phyloP scores from a whole-genome alignment of 2,329 filamentous ascomycete genomes.

The Sporothrix globosa region DNA sequence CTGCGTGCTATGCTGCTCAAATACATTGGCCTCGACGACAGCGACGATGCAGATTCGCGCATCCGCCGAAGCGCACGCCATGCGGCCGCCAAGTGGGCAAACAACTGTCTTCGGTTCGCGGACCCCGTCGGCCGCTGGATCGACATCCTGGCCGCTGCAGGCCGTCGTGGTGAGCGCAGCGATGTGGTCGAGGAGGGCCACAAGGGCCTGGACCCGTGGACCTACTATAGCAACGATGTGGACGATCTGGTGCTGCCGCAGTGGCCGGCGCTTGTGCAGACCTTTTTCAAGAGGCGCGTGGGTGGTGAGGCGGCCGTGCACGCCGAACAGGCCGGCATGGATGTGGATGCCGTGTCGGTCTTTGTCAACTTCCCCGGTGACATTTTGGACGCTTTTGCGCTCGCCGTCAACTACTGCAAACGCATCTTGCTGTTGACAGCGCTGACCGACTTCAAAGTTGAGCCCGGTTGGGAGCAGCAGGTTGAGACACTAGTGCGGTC shows the following conservation, averaged over 20 bases:
- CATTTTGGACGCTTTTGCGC: conserved; percentile 61
- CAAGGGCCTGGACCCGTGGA: conserved; percentile 77
- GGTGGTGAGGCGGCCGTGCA: background rate
- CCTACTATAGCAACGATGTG: conserved; percentile 49
- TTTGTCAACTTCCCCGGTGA: conserved; percentile 55
- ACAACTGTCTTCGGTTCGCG: conserved; percentile 78
- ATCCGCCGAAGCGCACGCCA: conserved; percentile 75
- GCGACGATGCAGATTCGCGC: conserved; percentile 42
- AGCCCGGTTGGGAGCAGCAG: conserved; percentile 82
- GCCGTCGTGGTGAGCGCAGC: conserved; percentile 67
- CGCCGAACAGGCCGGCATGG: conserved; percentile 41
- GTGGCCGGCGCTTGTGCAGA: conserved; percentile 55
- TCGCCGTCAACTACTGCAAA: conserved; percentile 70
- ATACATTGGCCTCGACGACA: conserved; percentile 62
- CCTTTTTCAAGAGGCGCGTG: conserved; percentile 51
- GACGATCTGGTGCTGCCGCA: conserved; percentile 49
- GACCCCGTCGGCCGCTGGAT: conserved; percentile 85
- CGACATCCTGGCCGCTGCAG: conserved; percentile 77
- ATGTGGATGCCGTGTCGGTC: conserved; percentile 45
- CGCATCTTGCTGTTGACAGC: conserved; percentile 57
- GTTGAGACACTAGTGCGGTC: conserved; percentile 73
- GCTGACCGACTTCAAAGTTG: conserved; percentile 58
- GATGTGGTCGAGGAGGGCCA: conserved; percentile 89
- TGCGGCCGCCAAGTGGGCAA: conserved; percentile 84
- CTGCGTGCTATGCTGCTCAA: conserved; percentile 64